Evolutionary conservation across 73 alveolate genomes (phyloP).

Genomic region (Paramecium sexaurelia): DNA sequence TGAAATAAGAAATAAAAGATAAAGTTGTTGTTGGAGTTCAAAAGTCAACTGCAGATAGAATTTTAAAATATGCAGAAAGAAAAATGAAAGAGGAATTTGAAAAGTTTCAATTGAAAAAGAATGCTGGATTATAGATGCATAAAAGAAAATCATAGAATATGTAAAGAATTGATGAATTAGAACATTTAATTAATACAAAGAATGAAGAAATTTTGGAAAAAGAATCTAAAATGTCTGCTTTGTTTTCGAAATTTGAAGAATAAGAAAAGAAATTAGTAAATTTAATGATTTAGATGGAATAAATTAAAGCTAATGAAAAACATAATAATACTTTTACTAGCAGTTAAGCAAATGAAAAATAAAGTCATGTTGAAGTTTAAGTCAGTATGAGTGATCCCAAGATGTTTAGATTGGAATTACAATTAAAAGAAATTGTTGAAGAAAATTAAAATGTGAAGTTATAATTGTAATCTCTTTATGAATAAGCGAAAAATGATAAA

Average conservation of each 20-base stretch:
- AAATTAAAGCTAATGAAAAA: background rate
- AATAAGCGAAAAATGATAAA: constrained; percentile 10
- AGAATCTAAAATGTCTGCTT: background rate
- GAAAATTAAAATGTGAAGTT: constrained; percentile 18
- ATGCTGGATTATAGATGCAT: background rate
- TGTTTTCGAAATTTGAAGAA: background rate
- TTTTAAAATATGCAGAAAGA: constrained; percentile 8
- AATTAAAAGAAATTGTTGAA: constrained; percentile 1
- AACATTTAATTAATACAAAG: background rate
- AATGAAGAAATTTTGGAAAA: constrained; percentile 42
- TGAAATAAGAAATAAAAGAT: constrained; percentile 24
- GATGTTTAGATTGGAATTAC: background rate
- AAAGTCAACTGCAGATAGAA: constrained; percentile 33
- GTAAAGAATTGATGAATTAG: constrained; percentile 35
- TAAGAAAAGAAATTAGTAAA: background rate
- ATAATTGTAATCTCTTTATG: background rate
- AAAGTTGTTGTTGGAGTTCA: background rate
- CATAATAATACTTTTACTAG: background rate
- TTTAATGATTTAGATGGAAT: background rate
- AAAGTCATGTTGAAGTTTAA: constrained; percentile 11
- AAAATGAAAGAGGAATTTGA: constrained; percentile 42
- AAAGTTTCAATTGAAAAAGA: background rate
- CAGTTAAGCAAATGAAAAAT: background rate
- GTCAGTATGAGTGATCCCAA: constrained; percentile 13
- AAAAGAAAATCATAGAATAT: background rate